Percentiles rank a stretch among this genome's conserved stretches.
Conservation (phyloP, 306 rosid genomes). For the Prunus mongolica region DNA sequence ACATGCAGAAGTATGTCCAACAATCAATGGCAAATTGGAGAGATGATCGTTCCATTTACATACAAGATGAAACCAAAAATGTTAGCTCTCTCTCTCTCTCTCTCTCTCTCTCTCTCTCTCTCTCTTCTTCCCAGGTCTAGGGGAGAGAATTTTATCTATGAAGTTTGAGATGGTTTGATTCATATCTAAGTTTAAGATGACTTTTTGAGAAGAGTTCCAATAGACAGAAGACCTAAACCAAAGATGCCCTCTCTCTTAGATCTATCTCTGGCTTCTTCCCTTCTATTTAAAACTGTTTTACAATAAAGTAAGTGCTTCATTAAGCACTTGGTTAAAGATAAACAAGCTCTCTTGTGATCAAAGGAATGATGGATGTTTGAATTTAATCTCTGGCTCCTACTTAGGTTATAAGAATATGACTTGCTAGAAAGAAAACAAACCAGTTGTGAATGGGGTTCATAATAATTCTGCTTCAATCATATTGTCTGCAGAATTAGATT, state of each 20-base stretch:
- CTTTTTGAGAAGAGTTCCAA: conserved; percentile 21
- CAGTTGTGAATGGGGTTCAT: conserved; percentile 38
- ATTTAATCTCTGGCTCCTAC: conserved; percentile 41
- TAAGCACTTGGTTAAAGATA: conserved; percentile 18
- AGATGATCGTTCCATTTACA: conserved; percentile 53
- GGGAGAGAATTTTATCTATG: conserved; percentile 11
- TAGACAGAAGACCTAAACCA: conserved; percentile 29
- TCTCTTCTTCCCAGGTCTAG: conserved; percentile 9
- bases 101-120: not conserved
- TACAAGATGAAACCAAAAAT: conserved; percentile 83
- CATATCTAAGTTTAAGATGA: too few relatives aligned
- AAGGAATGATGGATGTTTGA: conserved; percentile 35
- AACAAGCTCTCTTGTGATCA: conserved; percentile 13
- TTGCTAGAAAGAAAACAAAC: conserved; percentile 29
- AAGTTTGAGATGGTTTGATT: conserved; percentile 23
- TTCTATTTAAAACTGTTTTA: conserved; percentile 15
- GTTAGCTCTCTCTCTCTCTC: conserved; percentile 45
- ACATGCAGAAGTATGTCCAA: conserved; percentile 67
- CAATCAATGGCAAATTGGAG: conserved; percentile 77
- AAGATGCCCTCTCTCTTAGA: conserved; percentile 39
- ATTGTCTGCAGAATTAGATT: conserved; percentile 41
- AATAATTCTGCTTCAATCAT: conserved; percentile 51
- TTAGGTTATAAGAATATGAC: conserved; percentile 37
- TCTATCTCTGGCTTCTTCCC: conserved; percentile 14
- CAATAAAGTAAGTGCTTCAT: conserved; percentile 11